Evolutionary conservation across 2,329 filamentous ascomycete genomes (phyloP).

Genomic region (Rutstroemia sp.): DNA sequence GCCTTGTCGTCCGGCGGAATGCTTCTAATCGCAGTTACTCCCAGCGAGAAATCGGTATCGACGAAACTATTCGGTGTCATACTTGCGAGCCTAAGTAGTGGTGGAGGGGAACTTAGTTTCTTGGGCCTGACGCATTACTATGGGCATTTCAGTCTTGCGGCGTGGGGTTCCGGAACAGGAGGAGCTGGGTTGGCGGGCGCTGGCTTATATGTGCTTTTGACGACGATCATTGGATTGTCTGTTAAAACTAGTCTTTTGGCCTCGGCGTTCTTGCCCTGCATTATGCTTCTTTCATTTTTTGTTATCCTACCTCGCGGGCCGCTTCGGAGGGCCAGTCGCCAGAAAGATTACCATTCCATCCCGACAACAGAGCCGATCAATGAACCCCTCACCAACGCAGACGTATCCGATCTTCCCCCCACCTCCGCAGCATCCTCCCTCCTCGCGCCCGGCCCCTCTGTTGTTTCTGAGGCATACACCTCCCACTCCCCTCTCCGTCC

Average conservation of each 20-base stretch:
- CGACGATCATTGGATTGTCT: constrained; percentile 68
- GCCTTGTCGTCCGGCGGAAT: constrained; percentile 74
- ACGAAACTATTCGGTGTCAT: constrained; percentile 78
- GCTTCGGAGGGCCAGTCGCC: constrained; percentile 41
- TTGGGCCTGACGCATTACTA: constrained; percentile 90
- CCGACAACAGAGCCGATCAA: constrained; percentile 30
- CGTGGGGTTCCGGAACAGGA: constrained; percentile 89
- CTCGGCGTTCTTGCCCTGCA: constrained; percentile 68
- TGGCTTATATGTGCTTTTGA: constrained; percentile 79
- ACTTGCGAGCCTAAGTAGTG: constrained; percentile 77
- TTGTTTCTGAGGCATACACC: constrained; percentile 36
- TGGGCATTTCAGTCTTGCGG: constrained; percentile 75
- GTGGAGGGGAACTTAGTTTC: constrained; percentile 85
- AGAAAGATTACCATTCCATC: constrained; percentile 45
- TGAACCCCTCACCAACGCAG: neutral
- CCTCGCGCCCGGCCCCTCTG: constrained; percentile 28
- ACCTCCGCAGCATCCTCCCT: constrained; percentile 41
- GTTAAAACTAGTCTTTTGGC: constrained; percentile 69
- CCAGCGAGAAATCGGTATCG: constrained; percentile 55
- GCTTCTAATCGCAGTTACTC: constrained; percentile 79
- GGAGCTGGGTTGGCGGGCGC: constrained; percentile 83
- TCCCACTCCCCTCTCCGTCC: constrained; percentile 17
- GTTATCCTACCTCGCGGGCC: constrained; percentile 63
- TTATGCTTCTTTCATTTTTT: constrained; percentile 88
- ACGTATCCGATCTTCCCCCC: constrained; percentile 29